These are phyloP conservation scores for Podospora conica DNA, from an alignment of 495 filamentous ascomycete species.

Conservation along the genomic window DNA sequence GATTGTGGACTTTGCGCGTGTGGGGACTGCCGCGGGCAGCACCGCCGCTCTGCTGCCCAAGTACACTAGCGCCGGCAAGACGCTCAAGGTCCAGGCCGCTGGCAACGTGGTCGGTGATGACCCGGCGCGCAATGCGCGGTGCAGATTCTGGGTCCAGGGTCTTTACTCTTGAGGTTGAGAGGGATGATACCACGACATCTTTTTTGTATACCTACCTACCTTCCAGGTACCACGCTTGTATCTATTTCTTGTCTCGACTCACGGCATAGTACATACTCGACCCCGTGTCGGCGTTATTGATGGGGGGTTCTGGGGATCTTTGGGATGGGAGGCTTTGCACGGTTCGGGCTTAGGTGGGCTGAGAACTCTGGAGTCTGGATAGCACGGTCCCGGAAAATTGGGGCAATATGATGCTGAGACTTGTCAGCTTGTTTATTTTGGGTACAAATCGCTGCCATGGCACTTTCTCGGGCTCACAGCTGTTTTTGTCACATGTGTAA, in stretches of 20 bases:
- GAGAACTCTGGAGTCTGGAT: too few species aligned
- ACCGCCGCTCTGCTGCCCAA: background rate
- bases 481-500: too few species aligned
- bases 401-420: too few species aligned
- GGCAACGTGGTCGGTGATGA: background rate
- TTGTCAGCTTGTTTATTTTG: too few species aligned
- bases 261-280: background rate
- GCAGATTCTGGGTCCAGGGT: constrained; percentile 8
- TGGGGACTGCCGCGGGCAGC: background rate
- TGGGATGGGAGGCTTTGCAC: background rate
- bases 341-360: too few species aligned
- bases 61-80: background rate
- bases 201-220: background rate
- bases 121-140: background rate
- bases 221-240: too few species aligned
- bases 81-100: background rate
- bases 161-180: background rate
- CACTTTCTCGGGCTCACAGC: too few species aligned
- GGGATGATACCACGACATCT: background rate
- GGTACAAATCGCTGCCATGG: too few species aligned
- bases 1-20: background rate
- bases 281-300: background rate
- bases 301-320: background rate
- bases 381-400: too few species aligned
- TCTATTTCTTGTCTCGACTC: background rate